Evolutionary conservation across 2,329 filamentous ascomycete species (phyloP), one percentile per base, ranked within the genome.

Genomic region (Lithohypha guttulata): DNA sequence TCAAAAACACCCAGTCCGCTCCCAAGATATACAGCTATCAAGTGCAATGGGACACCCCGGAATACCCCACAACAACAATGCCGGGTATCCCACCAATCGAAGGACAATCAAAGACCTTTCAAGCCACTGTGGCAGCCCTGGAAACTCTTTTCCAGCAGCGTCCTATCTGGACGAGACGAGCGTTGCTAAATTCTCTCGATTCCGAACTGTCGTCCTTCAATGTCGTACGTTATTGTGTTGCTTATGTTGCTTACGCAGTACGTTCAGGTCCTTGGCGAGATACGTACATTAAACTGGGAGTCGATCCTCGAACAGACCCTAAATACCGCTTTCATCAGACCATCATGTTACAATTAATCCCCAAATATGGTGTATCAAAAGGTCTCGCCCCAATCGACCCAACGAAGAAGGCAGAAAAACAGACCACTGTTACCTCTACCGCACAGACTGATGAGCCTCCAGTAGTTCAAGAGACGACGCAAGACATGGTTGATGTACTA

Each of bases 181-280:
- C 81, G 2, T 69, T 94, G 10, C 70, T 81, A 51, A 95, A 94
- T 59, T 70, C 73, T 37, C 68, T 95, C 20, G 52, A 53, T 4
- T 60, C 62, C 22, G 60, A 62, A 45, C 20, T 33, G 3, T 64
- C 69, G 34, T 67, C 68, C 42, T 66, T 69, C 18, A 66, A 68
- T 38, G 60, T 65, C 13, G 63, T 94, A 44, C 81, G 84, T 52
- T 73, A 81, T 54, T 83, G 83, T 32, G 73, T 87, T 37, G 81
- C 85, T 46, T 89, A 91, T 52, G 77, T 84, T 3, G 86, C 83
- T 6, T 98, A 94, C 62, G 84, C 87, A 60, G 95, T 96, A 68
- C 81, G 82, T 43, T 85, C 82, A 15, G 91, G 91, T 0, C 87
- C 91, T 0, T 98, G 85, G 81, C 75, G 85, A 47, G 87, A 96